phyloP scores from a whole-genome alignment of 345 rosid genomes.

The Camelina laxa region DNA sequence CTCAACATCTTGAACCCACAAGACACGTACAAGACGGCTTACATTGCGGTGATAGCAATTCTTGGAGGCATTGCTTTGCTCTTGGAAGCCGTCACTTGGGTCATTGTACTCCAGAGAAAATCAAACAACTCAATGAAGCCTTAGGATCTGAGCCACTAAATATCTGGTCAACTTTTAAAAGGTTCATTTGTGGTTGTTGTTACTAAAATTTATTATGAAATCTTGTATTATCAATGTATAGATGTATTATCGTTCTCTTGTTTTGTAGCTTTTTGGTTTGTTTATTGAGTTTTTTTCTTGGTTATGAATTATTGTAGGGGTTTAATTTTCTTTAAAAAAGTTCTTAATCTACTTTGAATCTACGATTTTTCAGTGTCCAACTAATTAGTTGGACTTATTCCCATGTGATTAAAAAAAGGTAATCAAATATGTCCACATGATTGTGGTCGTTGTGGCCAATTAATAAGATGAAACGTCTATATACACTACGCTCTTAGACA shows the following conservation, averaged over 20 bases:
- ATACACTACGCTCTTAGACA: constrained; percentile 1
- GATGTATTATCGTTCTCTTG: constrained; percentile 14
- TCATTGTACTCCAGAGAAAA: constrained; percentile 64
- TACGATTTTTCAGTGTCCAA: background rate
- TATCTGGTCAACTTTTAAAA: background rate
- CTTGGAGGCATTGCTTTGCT: constrained; percentile 67
- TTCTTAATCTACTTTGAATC: background rate
- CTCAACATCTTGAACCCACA: constrained; percentile 62
- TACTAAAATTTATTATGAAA: background rate
- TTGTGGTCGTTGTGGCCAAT: background rate
- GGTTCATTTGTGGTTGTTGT: constrained; percentile 10
- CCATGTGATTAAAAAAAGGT: constrained; percentile 17
- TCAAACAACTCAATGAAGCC: constrained; percentile 60
- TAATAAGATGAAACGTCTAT: background rate
- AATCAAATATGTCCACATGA: constrained; percentile 14
- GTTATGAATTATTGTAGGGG: constrained; percentile 12
- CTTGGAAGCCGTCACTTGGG: constrained; percentile 76
- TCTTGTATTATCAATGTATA: background rate
- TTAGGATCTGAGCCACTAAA: background rate
- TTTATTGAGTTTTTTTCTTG: background rate
- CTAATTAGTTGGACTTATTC: background rate
- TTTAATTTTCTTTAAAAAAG: background rate
- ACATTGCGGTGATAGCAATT: constrained; percentile 48
- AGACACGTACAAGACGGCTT: constrained; percentile 60
- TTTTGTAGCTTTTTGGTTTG: constrained; percentile 9